Evolutionary conservation across 2,329 filamentous ascomycete species (phyloP), one percentile per base, ranked within the genome.

Genomic region (Penicillium sp.): DNA sequence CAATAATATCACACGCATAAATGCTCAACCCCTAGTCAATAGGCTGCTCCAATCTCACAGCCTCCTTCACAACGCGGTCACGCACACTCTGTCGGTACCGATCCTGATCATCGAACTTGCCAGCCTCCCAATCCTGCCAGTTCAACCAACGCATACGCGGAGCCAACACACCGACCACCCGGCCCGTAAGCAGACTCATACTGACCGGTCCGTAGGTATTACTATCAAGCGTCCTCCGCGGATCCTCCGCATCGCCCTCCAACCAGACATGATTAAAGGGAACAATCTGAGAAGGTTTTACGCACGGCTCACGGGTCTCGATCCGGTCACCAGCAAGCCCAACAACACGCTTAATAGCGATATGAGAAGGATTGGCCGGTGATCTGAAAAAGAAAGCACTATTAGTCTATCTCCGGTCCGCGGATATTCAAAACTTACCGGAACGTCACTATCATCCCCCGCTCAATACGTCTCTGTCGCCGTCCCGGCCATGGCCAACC

Each of bases 241-340:
- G 80, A 61, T 81, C 80, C 25, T 61, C 63, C 10, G 87, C 89
- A 66, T 98, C 93, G 1, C 93, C 93, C 67, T 97, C 92, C 1
- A 98, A 83, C 93, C 93, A 98, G 25, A 97, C 79, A 73, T 97
- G 91, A 15, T 89, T 89, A 54, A 79, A 79, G 4, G 91, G 92
- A 20, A 98, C 81, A 54, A 79, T 78, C 42, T 75, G 70, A 35
- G 77, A 70, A 12, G 57, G 57, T 15, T 62, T 64, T 74, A 81
- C 78, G 64, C 83, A 86, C 15, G 83, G 83, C 46, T 75, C 69
- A 49, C 81, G 78, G 35, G 87, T 87, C 47, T 75, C 77, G 27
- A 97, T 82, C 1, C 81, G 75, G 65, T 97, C 92, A 8, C 91
- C 90, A 45, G 86, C 84, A 3, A 96, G 64, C 0, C 81, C 93